Conservation (phyloP, 1,284 basidiomycete genomes). For the Microbotryomycetes sp. region DNA sequence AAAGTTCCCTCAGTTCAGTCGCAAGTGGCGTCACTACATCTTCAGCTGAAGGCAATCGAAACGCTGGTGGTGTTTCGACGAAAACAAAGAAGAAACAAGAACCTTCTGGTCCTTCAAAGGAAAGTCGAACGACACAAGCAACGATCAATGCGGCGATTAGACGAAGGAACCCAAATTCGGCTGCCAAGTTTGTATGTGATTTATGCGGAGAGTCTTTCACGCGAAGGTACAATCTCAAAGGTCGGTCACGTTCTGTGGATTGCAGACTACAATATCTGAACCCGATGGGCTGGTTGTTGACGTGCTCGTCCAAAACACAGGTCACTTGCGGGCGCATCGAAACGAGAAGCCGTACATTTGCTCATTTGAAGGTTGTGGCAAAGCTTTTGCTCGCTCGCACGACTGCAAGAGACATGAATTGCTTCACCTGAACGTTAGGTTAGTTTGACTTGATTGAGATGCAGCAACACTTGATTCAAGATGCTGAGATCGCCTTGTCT, state of each 20-base stretch:
- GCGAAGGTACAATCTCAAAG: slow-evolving; percentile 70
- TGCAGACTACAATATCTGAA: no score
- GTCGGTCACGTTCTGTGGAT: slow-evolving; percentile 48
- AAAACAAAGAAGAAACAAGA: neutral
- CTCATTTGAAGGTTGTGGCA: slow-evolving; percentile 75
- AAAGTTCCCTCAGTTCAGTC: neutral
- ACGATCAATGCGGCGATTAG: slow-evolving; percentile 32
- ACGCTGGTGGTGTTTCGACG: neutral
- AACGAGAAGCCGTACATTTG: slow-evolving; percentile 76
- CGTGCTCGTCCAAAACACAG: slow-evolving; percentile 40
- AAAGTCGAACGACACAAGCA: slow-evolving; percentile 31
- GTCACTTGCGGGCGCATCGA: slow-evolving; percentile 72
- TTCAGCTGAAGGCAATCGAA: neutral
- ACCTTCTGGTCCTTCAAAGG: neutral
- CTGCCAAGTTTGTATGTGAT: slow-evolving; percentile 33
- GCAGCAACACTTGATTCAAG: neutral
- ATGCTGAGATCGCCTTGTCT: neutral
- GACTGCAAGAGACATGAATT: slow-evolving; percentile 78
- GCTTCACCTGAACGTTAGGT: slow-evolving; percentile 63
- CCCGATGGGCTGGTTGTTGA: neutral
- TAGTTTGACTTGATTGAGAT: neutral
- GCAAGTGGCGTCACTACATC: neutral
- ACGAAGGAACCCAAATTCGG: slow-evolving; percentile 23
- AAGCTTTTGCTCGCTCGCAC: slow-evolving; percentile 75
- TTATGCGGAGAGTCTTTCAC: slow-evolving; percentile 73